phyloP scores from a whole-genome alignment of 768 basidiomycete species.

The Trametes cubensis region DNA sequence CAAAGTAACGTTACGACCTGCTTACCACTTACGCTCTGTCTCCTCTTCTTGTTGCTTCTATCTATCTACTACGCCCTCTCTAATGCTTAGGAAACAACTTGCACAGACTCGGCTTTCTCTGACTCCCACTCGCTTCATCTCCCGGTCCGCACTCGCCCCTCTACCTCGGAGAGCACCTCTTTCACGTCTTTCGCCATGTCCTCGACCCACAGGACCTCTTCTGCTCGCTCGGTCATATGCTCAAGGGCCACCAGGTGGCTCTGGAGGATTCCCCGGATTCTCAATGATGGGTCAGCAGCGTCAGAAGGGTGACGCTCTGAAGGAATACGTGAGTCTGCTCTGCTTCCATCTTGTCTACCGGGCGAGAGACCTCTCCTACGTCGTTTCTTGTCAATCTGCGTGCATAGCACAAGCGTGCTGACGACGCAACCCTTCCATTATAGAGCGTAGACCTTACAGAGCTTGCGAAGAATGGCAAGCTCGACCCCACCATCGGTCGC shows the following conservation, averaged over 20 bases:
- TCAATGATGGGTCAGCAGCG: conserved; percentile 59
- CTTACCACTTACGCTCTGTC: neutral
- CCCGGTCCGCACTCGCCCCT: conserved; percentile 10
- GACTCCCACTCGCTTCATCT: neutral
- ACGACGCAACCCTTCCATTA: neutral
- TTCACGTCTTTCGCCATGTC: conserved; percentile 19
- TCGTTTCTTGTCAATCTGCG: no score
- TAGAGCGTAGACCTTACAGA: conserved; percentile 86
- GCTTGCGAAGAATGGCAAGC: conserved; percentile 78
- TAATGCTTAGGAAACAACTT: conserved; percentile 18
- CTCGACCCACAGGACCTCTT: neutral
- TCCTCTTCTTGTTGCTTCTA: neutral
- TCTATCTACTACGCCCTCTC: neutral
- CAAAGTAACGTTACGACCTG: neutral
- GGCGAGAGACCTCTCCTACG: no score
- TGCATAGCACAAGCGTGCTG: neutral
- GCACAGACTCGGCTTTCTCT: conserved; percentile 1
- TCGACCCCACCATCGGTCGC: conserved; percentile 89
- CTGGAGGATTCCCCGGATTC: conserved; percentile 61
- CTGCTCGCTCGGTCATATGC: conserved; percentile 45
- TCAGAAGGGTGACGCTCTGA: conserved; percentile 83
- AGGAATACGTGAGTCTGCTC: conserved; percentile 65
- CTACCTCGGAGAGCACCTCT: conserved; percentile 21
- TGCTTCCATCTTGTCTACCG: neutral
- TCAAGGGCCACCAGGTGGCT: conserved; percentile 47